Evolutionary conservation across 345 rosid species (phyloP), one percentile per base, ranked within the genome.

Genomic region (Balakata baccata): DNA sequence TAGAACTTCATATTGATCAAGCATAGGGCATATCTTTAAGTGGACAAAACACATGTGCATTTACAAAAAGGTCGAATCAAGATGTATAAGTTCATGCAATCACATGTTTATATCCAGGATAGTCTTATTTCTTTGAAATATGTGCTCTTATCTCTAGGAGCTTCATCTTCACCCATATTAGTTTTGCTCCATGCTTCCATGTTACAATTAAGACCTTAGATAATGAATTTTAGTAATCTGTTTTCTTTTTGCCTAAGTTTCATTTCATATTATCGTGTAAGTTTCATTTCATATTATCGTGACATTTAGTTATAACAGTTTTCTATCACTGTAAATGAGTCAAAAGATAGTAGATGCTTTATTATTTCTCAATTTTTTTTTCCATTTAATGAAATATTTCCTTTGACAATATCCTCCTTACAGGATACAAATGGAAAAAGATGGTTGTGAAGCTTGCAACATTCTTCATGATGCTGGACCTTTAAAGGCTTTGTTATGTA

Each of bases 391-490:
- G 34, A 47, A 11, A 13, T 73, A 34, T n/a, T 50, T 49, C 63
- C 60, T 67, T 77, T 73, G 43, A 77, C 79, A 73, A 69, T 47
- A 74, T 71, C 66, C 43, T 77, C 62, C 29, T 75, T 65, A 72
- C 85, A 95, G 99, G 86, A 92, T 95, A 77, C 79, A 57, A 59
- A 82, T 90, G 56, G 98, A 95, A 83, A 80, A 73, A 66, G 97
- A 95, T 84, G 98, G 98, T 20, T 84, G 87, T 74, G 90, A 89
- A 84, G 99, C 96, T 78, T 95, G 99, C 77, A 90, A 88, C 63
- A 81, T 78, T 78, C 94, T 95, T 86, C 99, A 95, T 80, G 89
- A 88, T 77, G 93, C 92, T 77, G 99, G 99, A 54, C 98, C 98
- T 76, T 82, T 94, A 58, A 95, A 95, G 94, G 99, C 72, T 62